These are phyloP conservation scores for Eucalyptus pauciflora DNA, from an alignment of 345 rosid species.

Conservation along the genomic window DNA sequence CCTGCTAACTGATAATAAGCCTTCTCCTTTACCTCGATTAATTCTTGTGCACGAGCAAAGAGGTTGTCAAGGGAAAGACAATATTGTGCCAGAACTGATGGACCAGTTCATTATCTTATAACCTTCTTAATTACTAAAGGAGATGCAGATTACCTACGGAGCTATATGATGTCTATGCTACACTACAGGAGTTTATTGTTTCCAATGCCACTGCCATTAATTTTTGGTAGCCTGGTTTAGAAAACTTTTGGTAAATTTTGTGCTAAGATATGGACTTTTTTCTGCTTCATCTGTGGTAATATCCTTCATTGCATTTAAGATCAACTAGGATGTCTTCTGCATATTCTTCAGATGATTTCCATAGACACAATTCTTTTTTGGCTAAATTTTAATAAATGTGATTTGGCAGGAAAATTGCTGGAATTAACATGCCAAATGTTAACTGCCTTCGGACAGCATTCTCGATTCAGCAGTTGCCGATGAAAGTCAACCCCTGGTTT, in stretches of 20 bases:
- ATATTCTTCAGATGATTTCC: not conserved
- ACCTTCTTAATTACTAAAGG: not conserved
- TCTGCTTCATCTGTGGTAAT: not conserved
- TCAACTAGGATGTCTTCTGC: not conserved
- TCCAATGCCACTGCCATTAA: not conserved
- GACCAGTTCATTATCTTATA: not conserved
- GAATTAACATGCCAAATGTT: slow-evolving; percentile 28
- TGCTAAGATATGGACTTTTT: not conserved
- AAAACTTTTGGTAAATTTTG: not conserved
- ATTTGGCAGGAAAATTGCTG: slow-evolving; percentile 35
- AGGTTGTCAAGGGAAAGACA: not conserved
- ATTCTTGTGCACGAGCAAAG: not conserved
- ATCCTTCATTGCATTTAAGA: not conserved
- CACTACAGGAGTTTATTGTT: not conserved
- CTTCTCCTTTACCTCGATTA: not conserved
- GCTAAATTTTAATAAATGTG: not conserved
- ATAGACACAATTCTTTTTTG: not conserved
- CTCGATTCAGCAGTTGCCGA: slow-evolving; percentile 6
- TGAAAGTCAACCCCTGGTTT: not conserved
- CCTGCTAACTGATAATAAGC: not conserved
- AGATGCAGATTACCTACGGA: not conserved
- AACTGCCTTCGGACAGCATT: slow-evolving; percentile 23
- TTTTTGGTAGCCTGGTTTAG: not conserved
- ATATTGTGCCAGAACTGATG: not conserved
- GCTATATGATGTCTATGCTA: not conserved